Conservation (phyloP, 1,139 yeast genomes). For the Debaryomyces singareniensis region DNA sequence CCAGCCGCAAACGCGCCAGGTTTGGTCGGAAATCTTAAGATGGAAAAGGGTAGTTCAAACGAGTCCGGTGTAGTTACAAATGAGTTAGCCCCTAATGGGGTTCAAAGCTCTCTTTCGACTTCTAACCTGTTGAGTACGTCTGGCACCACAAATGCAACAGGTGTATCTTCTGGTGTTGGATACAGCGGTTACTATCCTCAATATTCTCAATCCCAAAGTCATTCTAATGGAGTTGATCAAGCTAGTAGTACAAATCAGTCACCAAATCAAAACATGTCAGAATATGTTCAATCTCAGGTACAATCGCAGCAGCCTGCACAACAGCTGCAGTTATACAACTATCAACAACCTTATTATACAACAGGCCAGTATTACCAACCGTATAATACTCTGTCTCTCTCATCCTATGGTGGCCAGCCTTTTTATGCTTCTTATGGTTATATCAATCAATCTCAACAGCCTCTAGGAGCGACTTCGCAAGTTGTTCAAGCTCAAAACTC, state of each 20-base stretch:
- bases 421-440: slow-evolving; percentile 16
- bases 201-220: slow-evolving; percentile 11
- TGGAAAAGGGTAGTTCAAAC: slow-evolving; percentile 5
- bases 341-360: slow-evolving; percentile 18
- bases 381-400: slow-evolving; percentile 15
- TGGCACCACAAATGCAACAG: slow-evolving; percentile 8
- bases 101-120: too few relatives aligned
- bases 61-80: slow-evolving; percentile 5
- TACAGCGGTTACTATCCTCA: slow-evolving; percentile 18
- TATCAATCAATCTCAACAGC: slow-evolving; percentile 8
- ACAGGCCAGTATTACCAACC: slow-evolving; percentile 18
- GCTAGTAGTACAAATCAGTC: slow-evolving; percentile 7
- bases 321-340: slow-evolving; percentile 11
- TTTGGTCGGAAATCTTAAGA: neutral
- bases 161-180: slow-evolving; percentile 9
- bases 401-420: slow-evolving; percentile 17
- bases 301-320: slow-evolving; percentile 9
- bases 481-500: slow-evolving; percentile 7
- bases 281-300: slow-evolving; percentile 9
- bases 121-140: slow-evolving; percentile 1
- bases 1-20: slow-evolving; percentile 16
- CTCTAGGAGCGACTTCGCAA: slow-evolving; percentile 6
- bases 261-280: slow-evolving; percentile 9
- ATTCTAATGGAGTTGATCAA: slow-evolving; percentile 5
- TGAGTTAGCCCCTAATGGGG: neutral